These are phyloP conservation scores for Pleurotus djamor DNA, from an alignment of 768 basidiomycete species.

Conservation along the genomic window DNA sequence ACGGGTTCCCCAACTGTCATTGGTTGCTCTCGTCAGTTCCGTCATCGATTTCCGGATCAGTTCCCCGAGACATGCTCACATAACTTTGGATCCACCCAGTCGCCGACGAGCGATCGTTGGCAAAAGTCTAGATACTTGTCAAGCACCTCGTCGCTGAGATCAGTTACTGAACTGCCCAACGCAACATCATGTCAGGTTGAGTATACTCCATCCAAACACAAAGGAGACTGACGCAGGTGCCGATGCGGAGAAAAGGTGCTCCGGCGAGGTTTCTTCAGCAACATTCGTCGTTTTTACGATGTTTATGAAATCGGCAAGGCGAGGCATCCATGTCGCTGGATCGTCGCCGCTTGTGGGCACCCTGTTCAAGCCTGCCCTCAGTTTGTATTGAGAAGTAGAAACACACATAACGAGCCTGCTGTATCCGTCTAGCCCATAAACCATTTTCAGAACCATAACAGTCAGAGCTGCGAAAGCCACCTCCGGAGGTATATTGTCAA, in stretches of 20 bases:
- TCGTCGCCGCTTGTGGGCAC: slow-evolving; percentile 45
- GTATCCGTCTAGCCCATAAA: slow-evolving; percentile 79
- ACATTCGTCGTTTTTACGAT: slow-evolving; percentile 35
- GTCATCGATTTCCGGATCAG: slow-evolving; percentile 12
- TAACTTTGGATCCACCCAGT: slow-evolving; percentile 18
- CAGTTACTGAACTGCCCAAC: slow-evolving; percentile 46
- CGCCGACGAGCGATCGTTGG: slow-evolving; percentile 40
- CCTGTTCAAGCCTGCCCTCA: slow-evolving; percentile 23
- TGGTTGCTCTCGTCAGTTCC: slow-evolving; percentile 4
- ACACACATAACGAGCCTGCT: slow-evolving; percentile 38
- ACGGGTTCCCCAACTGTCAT: slow-evolving; percentile 21
- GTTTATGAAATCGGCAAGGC: slow-evolving; percentile 43
- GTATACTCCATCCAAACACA: background rate
- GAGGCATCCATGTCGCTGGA: slow-evolving; percentile 59
- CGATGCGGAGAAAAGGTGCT: slow-evolving; percentile 39
- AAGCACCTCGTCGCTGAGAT: slow-evolving; percentile 47
- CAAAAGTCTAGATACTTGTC: slow-evolving; percentile 72
- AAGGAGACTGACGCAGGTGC: slow-evolving; percentile 41
- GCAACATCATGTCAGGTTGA: background rate
- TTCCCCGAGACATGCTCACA: slow-evolving; percentile 9
- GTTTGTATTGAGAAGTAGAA: background rate
- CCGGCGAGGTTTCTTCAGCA: slow-evolving; percentile 22
- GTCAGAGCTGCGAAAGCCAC: slow-evolving; percentile 55
- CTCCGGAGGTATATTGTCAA: slow-evolving; percentile 71
- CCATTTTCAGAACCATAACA: slow-evolving; percentile 78